Evolutionary conservation across 148 eudicot species (phyloP).

Genomic region (Rhododendron griersonianum): DNA sequence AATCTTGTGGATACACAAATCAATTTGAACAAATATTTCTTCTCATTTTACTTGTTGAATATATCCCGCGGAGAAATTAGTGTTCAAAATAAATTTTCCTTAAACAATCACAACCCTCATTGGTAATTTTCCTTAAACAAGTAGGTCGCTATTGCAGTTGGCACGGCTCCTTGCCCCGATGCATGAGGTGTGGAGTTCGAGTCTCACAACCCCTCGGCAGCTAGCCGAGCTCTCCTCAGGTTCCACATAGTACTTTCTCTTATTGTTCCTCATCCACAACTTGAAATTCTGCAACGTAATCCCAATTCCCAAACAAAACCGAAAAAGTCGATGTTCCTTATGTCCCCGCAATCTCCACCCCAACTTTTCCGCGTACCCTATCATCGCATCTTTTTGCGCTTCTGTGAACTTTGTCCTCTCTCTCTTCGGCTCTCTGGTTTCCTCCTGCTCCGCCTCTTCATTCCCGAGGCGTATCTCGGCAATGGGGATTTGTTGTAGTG

Average conservation of each 20-base stretch:
- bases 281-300: not conserved
- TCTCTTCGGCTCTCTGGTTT: not conserved
- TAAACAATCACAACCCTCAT: no score
- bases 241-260: not conserved
- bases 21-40: no score
- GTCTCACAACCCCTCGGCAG: no score
- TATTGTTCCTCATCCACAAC: not conserved
- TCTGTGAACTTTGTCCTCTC: not conserved
- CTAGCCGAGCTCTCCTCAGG: not conserved
- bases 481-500: not conserved
- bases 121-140: no score
- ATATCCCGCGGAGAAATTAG: no score
- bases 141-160: no score
- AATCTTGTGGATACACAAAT: no score
- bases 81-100: no score
- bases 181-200: no score
- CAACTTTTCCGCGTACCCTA: not conserved
- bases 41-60: no score
- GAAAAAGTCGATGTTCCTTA: not conserved
- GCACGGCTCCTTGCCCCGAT: no score
- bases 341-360: not conserved
- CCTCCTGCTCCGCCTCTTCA: not conserved
- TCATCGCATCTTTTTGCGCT: not conserved
- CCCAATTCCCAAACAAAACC: not conserved
- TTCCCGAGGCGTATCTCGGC: not conserved